Conservation (phyloP, 768 basidiomycete genomes). For the Boletus subcaerulescens region DNA sequence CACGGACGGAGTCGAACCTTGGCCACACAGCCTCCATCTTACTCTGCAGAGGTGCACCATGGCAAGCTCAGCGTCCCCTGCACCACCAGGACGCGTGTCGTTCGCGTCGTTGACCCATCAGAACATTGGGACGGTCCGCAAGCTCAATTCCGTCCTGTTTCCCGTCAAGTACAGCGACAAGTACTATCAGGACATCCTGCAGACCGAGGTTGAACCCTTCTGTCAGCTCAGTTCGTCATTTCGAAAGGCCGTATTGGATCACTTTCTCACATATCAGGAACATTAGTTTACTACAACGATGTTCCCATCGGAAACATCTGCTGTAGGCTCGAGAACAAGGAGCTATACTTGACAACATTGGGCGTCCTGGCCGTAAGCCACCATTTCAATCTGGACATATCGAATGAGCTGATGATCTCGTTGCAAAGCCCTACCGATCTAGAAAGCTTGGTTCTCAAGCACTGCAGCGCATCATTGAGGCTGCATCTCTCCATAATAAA, state of each 20-base stretch:
- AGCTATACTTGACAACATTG: constrained; percentile 84
- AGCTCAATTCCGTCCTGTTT: constrained; percentile 73
- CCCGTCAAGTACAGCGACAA: constrained; percentile 87
- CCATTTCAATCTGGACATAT: constrained; percentile 8
- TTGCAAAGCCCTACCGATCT: constrained; percentile 76
- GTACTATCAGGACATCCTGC: constrained; percentile 79
- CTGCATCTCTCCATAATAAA: constrained; percentile 57
- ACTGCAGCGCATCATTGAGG: constrained; percentile 62
- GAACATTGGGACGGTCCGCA: constrained; percentile 72
- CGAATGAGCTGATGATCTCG: constrained; percentile 12
- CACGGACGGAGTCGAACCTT: constrained; percentile 15
- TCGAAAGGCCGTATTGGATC: constrained; percentile 8
- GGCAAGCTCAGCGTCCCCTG: constrained; percentile 20
- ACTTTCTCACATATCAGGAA: constrained; percentile 26
- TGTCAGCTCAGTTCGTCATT: constrained; percentile 77
- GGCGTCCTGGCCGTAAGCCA: constrained; percentile 78
- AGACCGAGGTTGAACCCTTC: constrained; percentile 77
- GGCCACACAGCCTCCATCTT: constrained; percentile 15
- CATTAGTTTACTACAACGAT: constrained; percentile 87
- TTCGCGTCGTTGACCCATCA: constrained; percentile 75
- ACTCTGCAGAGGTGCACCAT: constrained; percentile 14
- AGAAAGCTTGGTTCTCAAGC: constrained; percentile 71
- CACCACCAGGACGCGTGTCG: constrained; percentile 45
- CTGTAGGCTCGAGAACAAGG: constrained; percentile 72
- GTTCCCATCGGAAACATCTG: constrained; percentile 87